A percentile compares a stretch with the other conserved stretches of the same genome.
Conservation (phyloP, 345 rosid species). For the Eucalyptus fibrosa region DNA sequence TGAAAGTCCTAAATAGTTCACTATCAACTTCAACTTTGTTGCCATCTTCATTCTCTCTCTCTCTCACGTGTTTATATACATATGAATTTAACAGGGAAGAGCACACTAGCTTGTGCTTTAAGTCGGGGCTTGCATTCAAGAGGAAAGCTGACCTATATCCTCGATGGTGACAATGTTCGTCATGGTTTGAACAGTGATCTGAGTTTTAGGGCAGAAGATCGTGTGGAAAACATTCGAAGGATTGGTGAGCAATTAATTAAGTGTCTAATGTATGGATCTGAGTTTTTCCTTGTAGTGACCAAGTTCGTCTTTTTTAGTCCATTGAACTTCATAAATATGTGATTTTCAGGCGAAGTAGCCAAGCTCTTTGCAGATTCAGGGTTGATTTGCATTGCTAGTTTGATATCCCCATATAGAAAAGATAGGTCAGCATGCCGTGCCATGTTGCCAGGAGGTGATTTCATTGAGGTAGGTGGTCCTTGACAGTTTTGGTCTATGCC, state of each 20-base stretch:
- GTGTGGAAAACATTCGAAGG: constrained; percentile 64
- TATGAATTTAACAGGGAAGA: constrained; percentile 36
- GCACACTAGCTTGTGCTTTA: constrained; percentile 77
- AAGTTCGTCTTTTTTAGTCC: neutral
- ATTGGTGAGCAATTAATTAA: constrained; percentile 23
- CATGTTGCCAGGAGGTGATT: constrained; percentile 60
- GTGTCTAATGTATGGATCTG: neutral
- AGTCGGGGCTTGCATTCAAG: constrained; percentile 37
- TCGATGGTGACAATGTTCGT: constrained; percentile 76
- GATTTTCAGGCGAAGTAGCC: constrained; percentile 61
- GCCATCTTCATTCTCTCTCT: neutral
- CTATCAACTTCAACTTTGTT: neutral
- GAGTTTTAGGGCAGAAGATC: constrained; percentile 57
- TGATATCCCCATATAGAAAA: constrained; percentile 78
- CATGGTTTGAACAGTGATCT: constrained; percentile 74
- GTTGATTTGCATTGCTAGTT: constrained; percentile 71
- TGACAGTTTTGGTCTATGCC: neutral
- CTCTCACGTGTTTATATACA: neutral
- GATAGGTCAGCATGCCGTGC: constrained; percentile 65
- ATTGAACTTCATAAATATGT: neutral
- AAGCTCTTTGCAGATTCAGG: constrained; percentile 84
- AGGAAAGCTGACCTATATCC: constrained; percentile 66
- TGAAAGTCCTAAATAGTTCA: neutral
- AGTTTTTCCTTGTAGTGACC: neutral
- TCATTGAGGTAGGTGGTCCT: constrained; percentile 45